Percentiles rank a stretch among this genome's conserved stretches.
phyloP scores from a whole-genome alignment of 2,329 filamentous ascomycete species.

The Fusarium pininemorale region DNA sequence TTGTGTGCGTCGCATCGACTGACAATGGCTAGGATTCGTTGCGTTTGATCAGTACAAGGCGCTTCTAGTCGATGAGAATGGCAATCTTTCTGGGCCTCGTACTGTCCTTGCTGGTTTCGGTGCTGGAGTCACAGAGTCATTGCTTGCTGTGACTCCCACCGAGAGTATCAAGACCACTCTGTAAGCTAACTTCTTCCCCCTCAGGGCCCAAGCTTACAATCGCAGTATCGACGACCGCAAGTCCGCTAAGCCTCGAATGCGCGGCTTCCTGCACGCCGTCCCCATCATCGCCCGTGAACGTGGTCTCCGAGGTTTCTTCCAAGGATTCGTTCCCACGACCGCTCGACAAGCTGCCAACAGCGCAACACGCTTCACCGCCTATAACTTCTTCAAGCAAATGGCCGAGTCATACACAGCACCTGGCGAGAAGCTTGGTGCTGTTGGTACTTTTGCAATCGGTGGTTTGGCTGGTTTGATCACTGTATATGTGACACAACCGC shows the following conservation, averaged over 20 bases:
- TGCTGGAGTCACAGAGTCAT: conserved; percentile 91
- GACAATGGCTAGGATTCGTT: conserved; percentile 68
- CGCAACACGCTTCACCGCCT: conserved; percentile 88
- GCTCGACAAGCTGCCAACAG: conserved; percentile 95
- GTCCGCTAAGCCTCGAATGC: conserved; percentile 82
- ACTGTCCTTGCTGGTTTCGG: conserved; percentile 95
- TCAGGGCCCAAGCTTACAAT: background rate
- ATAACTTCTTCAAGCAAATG: conserved; percentile 89
- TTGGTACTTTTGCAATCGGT: conserved; percentile 91
- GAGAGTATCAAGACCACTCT: conserved; percentile 99
- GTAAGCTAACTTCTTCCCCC: conserved; percentile 49
- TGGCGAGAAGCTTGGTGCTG: conserved; percentile 89
- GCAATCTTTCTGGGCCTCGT: conserved; percentile 87
- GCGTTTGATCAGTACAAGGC: conserved; percentile 95
- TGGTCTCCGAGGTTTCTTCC: conserved; percentile 92
- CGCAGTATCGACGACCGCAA: conserved; percentile 93
- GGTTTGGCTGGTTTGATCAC: conserved; percentile 90
- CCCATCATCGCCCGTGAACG: conserved; percentile 88
- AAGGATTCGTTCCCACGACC: conserved; percentile 94
- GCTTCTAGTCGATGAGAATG: conserved; percentile 81
- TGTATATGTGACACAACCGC: conserved; percentile 77
- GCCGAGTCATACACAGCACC: conserved; percentile 92
- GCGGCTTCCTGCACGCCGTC: conserved; percentile 90
- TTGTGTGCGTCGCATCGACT: background rate
- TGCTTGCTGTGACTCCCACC: conserved; percentile 94